These are phyloP conservation scores for Macroventuria anomochaeta DNA, from an alignment of 2,329 filamentous ascomycete species.

Conservation along the genomic window DNA sequence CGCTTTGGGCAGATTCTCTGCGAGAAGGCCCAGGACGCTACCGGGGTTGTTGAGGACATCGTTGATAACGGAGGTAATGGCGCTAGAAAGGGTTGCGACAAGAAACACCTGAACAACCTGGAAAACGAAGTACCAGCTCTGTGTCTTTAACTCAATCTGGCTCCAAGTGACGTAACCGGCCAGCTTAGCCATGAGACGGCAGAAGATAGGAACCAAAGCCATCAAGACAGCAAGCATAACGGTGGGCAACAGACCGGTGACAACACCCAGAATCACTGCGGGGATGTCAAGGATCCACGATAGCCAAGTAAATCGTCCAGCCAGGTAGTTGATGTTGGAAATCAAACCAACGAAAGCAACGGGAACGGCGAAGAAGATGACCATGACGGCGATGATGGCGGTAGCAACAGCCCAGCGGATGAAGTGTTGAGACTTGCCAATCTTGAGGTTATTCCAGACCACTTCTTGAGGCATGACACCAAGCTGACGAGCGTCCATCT, in stretches of 20 bases:
- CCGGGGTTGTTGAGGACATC: conserved; percentile 68
- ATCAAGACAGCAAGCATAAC: conserved; percentile 54
- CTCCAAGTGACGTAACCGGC: conserved; percentile 51
- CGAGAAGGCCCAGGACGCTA: conserved; percentile 68
- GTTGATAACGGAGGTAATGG: conserved; percentile 66
- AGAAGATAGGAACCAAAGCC: conserved; percentile 54
- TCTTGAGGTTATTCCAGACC: conserved; percentile 55
- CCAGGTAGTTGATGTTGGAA: conserved; percentile 55
- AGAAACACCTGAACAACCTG: conserved; percentile 95
- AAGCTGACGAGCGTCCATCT: conserved; percentile 51
- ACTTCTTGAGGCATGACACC: conserved; percentile 56
- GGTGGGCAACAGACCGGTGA: conserved; percentile 55
- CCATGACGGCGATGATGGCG: conserved; percentile 49
- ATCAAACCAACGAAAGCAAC: conserved; percentile 54
- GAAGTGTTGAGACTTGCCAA: conserved; percentile 43
- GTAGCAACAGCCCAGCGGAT: conserved; percentile 44
- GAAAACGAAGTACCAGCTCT: conserved; percentile 91
- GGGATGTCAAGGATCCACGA: conserved; percentile 53
- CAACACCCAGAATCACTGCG: conserved; percentile 50
- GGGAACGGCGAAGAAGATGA: conserved; percentile 56
- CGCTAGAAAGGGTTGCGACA: conserved; percentile 80
- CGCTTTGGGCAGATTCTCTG: conserved; percentile 77
- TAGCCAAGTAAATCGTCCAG: conserved; percentile 47
- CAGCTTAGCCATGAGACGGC: conserved; percentile 46
- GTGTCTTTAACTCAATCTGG: conserved; percentile 72